Base-by-base conservation (phyloP, 176 grass and related monocot species). In the Aegilops umbellulata region DNA sequence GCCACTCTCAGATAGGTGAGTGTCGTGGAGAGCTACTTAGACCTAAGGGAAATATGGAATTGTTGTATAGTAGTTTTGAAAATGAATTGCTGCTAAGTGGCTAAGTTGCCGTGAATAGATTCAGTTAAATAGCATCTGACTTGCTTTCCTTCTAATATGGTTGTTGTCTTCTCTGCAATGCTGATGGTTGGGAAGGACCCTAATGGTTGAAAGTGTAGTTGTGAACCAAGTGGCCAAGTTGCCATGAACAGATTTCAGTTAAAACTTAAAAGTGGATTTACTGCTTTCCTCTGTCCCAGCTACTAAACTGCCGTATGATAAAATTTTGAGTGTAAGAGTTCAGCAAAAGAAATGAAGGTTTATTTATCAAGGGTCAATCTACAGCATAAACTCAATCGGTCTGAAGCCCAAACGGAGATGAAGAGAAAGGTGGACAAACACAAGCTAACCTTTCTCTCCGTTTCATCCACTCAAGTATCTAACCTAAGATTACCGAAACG, bases 31-130 rank as follows among this genome's bases (percentile, higher is more conserved):
- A 95, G 60, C 76, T 89, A 69, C 29, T 84, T 75, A 89, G 90
- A 89, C 29, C 87, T 14, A 83, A 85, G 81, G 84, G 77, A 57
- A 92, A 98, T 81, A 86, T 95, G 85, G 75, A 49, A 58, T 65
- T 86, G 36, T 84, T 24, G 39, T 44, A 96, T 75, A 74, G 39
- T 41, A 41, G 15, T 20, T 66, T 32, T 86, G 74, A 86, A 81
- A 75, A 68, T 82, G 82, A 90, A 23, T 10, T 86, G 53, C 10
- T 86, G 12, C 79, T 65, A 57, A 86, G 36, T 34, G 84, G 24
- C 39, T 74, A 83, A 61, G 1, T 41, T 82, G 17, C 19, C 19
- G 3, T 31, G 23, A 39, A 53, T 31, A 77, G 0, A 82, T 82
- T 74, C n/a, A 30, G n/a, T 72, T 72, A 42, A 74, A 47, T 39